Conservation (phyloP, 1,139 yeast genomes). For the Kodamaea ohmeri region DNA sequence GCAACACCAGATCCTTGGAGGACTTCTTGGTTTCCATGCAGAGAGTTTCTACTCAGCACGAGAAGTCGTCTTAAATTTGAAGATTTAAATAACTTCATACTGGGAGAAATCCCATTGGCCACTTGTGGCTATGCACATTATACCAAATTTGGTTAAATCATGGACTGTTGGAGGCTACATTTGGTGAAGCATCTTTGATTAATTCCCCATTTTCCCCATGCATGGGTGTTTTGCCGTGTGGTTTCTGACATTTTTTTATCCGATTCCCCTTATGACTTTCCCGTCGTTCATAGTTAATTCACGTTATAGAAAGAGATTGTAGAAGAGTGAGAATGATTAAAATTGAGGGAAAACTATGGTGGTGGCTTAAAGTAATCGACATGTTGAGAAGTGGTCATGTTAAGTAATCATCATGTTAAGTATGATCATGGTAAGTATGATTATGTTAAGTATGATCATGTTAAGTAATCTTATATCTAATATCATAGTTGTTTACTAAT, state of each 20-base stretch:
- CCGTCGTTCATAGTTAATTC: conserved; percentile 21
- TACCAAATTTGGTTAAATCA: conserved; percentile 6
- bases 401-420: no score
- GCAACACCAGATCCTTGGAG: conserved; percentile 79
- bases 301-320: conserved; percentile 9
- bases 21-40: conserved; percentile 96
- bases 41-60: conserved; percentile 98
- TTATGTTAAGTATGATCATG: not conserved
- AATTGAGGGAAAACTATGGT: no score
- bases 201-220: conserved; percentile 10
- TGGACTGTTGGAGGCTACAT: conserved; percentile 8
- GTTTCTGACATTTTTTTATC: conserved; percentile 5
- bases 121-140: conserved; percentile 8
- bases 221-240: conserved; percentile 6
- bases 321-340: not conserved
- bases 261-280: conserved; percentile 25
- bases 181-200: conserved; percentile 4
- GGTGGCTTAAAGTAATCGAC: no score
- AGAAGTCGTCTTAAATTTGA: conserved; percentile 49
- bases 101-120: not conserved
- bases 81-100: not conserved
- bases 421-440: no score
- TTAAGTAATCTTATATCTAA: not conserved
- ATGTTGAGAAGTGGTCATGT: no score
- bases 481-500: no score